A percentile compares a stretch with the other conserved stretches of the same genome.
Evolutionary conservation across 257 asterid genomes (phyloP).

Genomic region (Plantago elongata): DNA sequence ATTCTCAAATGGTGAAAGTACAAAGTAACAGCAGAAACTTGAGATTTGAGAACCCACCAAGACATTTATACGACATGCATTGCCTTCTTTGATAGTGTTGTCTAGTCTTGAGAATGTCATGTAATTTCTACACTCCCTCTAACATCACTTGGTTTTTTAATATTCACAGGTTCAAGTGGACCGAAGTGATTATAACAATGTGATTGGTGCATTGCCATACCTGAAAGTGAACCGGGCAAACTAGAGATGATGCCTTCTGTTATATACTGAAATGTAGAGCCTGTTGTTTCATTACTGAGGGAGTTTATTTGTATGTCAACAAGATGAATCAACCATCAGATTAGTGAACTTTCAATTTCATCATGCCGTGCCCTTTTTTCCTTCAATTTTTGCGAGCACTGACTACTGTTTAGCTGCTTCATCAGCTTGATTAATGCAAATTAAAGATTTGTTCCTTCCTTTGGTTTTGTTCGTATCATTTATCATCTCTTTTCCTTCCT

Average conservation of each 20-base stretch:
- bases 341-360: not conserved
- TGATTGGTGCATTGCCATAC: slow-evolving; percentile 91
- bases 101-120: not conserved
- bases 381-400: no score
- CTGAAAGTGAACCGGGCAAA: slow-evolving; percentile 79
- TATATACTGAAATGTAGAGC: slow-evolving; percentile 22
- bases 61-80: not conserved
- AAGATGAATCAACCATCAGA: not conserved
- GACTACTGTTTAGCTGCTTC: no score
- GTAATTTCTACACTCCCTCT: not conserved
- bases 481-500: no score
- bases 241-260: slow-evolving; percentile 27
- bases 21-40: not conserved
- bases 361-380: no score
- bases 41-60: not conserved
- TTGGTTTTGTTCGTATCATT: no score
- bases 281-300: slow-evolving; percentile 11
- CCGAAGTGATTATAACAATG: slow-evolving; percentile 87
- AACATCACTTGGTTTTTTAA: not conserved
- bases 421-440: no score
- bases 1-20: no score
- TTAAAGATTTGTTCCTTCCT: no score
- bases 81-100: no score
- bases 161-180: slow-evolving; percentile 72
- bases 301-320: not conserved